A percentile compares a stretch with the other conserved stretches of the same genome.
These are phyloP conservation scores for Pythium rhizo-oryzae DNA, from an alignment of 352 stramenopile species.

Conservation along the genomic window DNA sequence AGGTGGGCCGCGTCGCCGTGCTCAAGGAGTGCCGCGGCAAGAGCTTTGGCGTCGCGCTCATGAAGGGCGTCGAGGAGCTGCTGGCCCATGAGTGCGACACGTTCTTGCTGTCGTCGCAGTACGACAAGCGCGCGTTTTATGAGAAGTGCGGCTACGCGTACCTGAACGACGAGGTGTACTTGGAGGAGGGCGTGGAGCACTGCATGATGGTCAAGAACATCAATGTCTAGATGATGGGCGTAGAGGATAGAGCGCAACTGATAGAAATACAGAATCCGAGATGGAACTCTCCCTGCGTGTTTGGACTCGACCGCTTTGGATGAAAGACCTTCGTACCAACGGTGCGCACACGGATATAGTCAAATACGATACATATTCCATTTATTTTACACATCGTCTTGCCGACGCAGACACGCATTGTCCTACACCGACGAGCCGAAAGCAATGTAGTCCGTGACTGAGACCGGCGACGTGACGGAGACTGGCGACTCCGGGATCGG, in stretches of 20 bases:
- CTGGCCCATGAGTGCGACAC: constrained; percentile 37
- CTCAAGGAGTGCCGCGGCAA: constrained; percentile 60
- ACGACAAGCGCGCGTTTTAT: constrained; percentile 64
- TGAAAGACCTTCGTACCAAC: too few species aligned
- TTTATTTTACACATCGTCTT: too few species aligned
- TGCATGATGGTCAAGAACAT: constrained; percentile 36
- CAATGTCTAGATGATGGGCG: neutral
- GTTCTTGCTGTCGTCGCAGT: constrained; percentile 53
- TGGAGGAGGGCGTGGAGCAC: constrained; percentile 59
- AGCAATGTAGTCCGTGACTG: too few species aligned
- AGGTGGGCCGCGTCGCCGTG: constrained; percentile 61
- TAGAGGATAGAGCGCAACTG: too few species aligned
- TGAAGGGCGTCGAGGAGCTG: constrained; percentile 39
- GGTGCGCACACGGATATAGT: too few species aligned
- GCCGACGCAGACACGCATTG: too few species aligned
- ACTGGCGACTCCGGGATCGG: constrained; percentile 11
- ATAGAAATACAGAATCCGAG: too few species aligned
- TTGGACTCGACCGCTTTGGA: too few species aligned
- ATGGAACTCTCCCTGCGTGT: too few species aligned
- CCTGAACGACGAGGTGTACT: constrained; percentile 52
- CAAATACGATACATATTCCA: too few species aligned
- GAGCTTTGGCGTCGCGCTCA: constrained; percentile 47
- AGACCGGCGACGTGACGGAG: too few species aligned
- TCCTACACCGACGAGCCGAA: too few species aligned
- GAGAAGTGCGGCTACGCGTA: constrained; percentile 66